A percentile compares a stretch with the other conserved stretches of the same genome.
phyloP scores from a whole-genome alignment of 192 early-diverging fungal genomes.

The Coemansia sp. region DNA sequence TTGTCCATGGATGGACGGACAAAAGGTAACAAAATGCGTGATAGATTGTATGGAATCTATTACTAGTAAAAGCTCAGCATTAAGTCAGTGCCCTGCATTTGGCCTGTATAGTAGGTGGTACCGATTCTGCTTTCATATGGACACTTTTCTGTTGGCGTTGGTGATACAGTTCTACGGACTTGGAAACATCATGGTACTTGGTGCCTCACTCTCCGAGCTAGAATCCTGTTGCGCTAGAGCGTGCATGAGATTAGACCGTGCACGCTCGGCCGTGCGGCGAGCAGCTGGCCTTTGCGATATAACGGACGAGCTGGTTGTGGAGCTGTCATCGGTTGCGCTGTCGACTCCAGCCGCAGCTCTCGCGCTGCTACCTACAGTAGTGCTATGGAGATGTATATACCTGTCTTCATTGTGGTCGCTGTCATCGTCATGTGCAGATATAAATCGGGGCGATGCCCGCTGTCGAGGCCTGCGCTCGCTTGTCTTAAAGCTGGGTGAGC shows the following conservation, averaged over 20 bases:
- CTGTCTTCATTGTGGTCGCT: conserved; percentile 11
- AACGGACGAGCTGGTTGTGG: conserved; percentile 40
- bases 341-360: conserved; percentile 17
- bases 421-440: conserved; percentile 3
- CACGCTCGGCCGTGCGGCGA: conserved; percentile 13
- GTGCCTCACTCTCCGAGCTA: conserved; percentile 41
- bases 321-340: conserved; percentile 53
- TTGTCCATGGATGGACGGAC: no score
- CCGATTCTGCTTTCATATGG: no score
- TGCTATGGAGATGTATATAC: not conserved
- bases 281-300: conserved; percentile 15
- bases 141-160: no score
- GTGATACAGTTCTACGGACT: conserved; percentile 3
- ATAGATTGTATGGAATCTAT: no score
- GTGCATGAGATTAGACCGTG: conserved; percentile 31
- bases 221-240: conserved; percentile 35
- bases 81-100: no score
- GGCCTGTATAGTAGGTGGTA: no score
- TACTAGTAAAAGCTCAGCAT: no score
- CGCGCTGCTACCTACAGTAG: not conserved
- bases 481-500: conserved; percentile 22
- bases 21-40: no score
- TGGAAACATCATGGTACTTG: conserved; percentile 7
- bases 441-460: conserved; percentile 5
- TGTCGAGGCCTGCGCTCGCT: conserved; percentile 36